Base-by-base conservation (phyloP, 2,329 filamentous ascomycete genomes). In the Aureobasidium sp. region DNA sequence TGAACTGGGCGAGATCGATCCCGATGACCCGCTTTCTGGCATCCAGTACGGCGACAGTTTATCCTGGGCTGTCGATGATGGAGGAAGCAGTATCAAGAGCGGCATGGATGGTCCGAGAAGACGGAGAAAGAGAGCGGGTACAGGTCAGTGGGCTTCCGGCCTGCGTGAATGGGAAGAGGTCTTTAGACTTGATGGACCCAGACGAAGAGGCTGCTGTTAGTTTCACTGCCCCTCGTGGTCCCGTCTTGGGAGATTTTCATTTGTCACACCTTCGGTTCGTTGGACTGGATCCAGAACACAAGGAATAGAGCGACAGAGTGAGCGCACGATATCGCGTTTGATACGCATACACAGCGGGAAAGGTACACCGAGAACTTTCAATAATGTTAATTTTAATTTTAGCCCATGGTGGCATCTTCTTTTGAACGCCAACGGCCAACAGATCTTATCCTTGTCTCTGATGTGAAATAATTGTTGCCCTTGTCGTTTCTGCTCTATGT, bases 1-100 rank as follows among this genome's bases (percentile, higher is more conserved):
- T 70, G 94, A 99, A 78, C 80, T 97, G 9, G 94, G 94, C n/a
- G 94, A 97, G 72, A 96, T 97, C 62, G 92, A 99, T 71, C 94
- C 94, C 6, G 93, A 97, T 74, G 93, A 99, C 75, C 92, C 93
- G 13, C 89, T 91, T 78, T 96, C 91, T 73, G 94, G 94, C 13
- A 97, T 99, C 65, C 94, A 97, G 74, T 99, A 97, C 74, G 94
- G 89, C 37, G 89, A 93, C 71, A 82, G 85, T 11, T 86, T 87
- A 2, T 81, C 75, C 55, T 89, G 87, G 83, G 84, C 83, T 65
- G 83, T 80, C n/a, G 81, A 80, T 42, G 85, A 83, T 59, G 89
- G 90, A 68, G 87, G 82, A 29, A 85, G 79, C 57, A 90, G 87
- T 72, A 82, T 90, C 68, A 89, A 87, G 79, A 90, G 87, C 72